These are phyloP conservation scores for Salix brachista DNA, from an alignment of 345 rosid genomes.

Conservation along the genomic window DNA sequence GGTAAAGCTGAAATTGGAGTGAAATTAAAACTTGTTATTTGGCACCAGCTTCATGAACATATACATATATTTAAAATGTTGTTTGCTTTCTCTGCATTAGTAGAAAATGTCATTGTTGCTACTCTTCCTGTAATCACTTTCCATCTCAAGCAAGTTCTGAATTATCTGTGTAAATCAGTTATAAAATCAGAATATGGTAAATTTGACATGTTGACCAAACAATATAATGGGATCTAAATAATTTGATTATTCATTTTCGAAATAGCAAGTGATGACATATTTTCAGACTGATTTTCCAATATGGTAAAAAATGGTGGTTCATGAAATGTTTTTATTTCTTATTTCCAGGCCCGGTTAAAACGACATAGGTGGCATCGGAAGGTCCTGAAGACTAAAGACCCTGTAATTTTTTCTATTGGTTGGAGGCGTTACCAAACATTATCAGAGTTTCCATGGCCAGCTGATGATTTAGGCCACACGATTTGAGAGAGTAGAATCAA, in stretches of 20 bases:
- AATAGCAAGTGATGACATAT: neutral
- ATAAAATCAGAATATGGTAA: neutral
- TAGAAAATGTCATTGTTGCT: neutral
- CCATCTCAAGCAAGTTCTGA: neutral
- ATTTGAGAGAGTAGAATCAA: too few relatives aligned
- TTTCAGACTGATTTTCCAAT: too few relatives aligned
- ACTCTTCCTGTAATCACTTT: neutral
- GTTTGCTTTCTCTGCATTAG: neutral
- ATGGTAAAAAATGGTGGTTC: too few relatives aligned
- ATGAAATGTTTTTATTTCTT: too few relatives aligned
- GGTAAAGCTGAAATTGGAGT: too few relatives aligned
- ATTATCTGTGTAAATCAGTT: neutral
- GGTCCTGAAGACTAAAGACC: too few relatives aligned
- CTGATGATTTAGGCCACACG: conserved; percentile 9
- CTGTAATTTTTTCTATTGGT: too few relatives aligned
- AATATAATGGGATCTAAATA: neutral
- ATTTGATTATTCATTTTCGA: neutral
- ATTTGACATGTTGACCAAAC: neutral
- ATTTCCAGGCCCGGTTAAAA: too few relatives aligned
- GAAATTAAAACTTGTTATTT: too few relatives aligned
- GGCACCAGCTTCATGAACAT: too few relatives aligned
- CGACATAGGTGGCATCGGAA: too few relatives aligned
- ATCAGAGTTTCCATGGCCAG: neutral
- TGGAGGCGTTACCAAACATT: too few relatives aligned
- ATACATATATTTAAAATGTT: neutral